These are phyloP conservation scores for Sindora glabra DNA, from an alignment of 306 rosid species.

Conservation along the genomic window DNA sequence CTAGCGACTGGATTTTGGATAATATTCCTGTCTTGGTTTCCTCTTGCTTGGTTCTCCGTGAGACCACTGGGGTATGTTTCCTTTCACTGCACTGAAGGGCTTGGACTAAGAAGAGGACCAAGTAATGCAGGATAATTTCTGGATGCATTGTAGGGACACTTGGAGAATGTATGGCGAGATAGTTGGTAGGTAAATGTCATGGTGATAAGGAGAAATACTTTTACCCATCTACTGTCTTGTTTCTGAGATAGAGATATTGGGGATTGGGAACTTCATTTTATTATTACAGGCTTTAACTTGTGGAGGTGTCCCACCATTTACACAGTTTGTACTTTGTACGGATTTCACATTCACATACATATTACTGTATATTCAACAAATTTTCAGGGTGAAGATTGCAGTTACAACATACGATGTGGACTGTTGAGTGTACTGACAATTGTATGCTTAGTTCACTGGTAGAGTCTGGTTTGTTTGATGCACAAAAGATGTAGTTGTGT, in stretches of 20 bases:
- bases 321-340: not conserved
- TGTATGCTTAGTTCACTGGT: not conserved
- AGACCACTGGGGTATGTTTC: conserved; percentile 35
- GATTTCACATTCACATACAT: not conserved
- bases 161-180: conserved; percentile 25
- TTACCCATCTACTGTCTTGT: conserved; percentile 14
- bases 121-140: conserved; percentile 46
- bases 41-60: conserved; percentile 54
- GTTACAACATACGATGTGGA: no score
- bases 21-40: conserved; percentile 56
- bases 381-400: no score
- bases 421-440: not conserved
- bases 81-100: conserved; percentile 41
- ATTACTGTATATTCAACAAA: no score
- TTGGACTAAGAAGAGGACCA: conserved; percentile 58
- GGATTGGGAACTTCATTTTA: conserved; percentile 20
- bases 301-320: conserved; percentile 4
- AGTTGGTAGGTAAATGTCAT: conserved; percentile 27
- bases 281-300: not conserved
- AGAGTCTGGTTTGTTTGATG: not conserved
- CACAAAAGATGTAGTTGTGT: not conserved
- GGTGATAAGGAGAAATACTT: conserved; percentile 18
- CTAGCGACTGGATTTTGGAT: conserved; percentile 45
- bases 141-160: conserved; percentile 42
- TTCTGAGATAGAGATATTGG: conserved; percentile 18